Evolutionary conservation across 495 filamentous ascomycete genomes (phyloP).

Genomic region (Penicillium malachiteum): DNA sequence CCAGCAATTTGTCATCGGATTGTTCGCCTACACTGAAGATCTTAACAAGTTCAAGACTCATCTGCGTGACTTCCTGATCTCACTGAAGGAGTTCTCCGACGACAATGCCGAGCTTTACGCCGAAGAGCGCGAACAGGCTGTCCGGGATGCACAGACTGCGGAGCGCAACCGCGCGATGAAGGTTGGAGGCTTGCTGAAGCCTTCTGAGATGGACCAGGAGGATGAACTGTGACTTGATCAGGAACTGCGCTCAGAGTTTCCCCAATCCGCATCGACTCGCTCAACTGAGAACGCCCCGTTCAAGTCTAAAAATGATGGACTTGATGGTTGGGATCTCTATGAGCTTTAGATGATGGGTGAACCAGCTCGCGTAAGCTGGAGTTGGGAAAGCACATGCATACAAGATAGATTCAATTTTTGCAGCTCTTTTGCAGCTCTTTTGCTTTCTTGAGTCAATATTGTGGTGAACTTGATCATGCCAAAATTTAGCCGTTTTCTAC

Average conservation of each 20-base stretch:
- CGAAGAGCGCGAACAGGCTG: slow-evolving; percentile 85
- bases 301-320: slow-evolving; percentile 21
- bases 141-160: slow-evolving; percentile 71
- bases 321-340: slow-evolving; percentile 45
- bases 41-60: slow-evolving; percentile 89
- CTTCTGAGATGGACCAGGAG: slow-evolving; percentile 85
- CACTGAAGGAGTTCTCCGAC: slow-evolving; percentile 88
- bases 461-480: not conserved
- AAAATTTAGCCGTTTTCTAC: not conserved
- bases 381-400: slow-evolving; percentile 4
- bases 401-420: slow-evolving; percentile 4
- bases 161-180: slow-evolving; percentile 88
- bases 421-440: not conserved
- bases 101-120: slow-evolving; percentile 87
- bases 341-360: slow-evolving; percentile 27
- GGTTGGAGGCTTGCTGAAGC: slow-evolving; percentile 88
- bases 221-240: slow-evolving; percentile 87
- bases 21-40: slow-evolving; percentile 79
- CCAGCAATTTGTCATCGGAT: slow-evolving; percentile 76
- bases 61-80: slow-evolving; percentile 94
- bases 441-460: not conserved
- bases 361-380: not conserved
- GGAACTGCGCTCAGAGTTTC: slow-evolving; percentile 62
- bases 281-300: slow-evolving; percentile 8
- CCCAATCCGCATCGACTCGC: slow-evolving; percentile 16